phyloP scores from a whole-genome alignment of 176 grass and related monocot species.

The Eragrostis nindensis region DNA sequence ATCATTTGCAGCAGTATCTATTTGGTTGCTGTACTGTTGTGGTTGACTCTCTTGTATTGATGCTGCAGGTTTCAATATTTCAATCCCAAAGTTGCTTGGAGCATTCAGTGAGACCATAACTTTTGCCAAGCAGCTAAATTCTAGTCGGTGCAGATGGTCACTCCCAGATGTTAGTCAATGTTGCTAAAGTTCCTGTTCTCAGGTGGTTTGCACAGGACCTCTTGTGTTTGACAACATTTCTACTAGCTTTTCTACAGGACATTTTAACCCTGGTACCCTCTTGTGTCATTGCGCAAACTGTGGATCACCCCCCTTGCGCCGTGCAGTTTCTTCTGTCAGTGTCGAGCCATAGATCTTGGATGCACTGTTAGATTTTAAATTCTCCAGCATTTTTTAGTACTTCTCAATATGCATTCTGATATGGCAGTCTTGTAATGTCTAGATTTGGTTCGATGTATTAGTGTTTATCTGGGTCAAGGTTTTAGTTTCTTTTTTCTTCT shows the following conservation, averaged over 20 bases:
- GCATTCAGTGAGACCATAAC: not conserved
- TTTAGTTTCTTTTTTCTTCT: not conserved
- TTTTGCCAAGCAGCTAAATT: too few species aligned
- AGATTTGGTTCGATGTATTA: slow-evolving; percentile 6
- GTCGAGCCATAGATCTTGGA: slow-evolving; percentile 16
- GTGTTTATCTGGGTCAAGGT: not conserved
- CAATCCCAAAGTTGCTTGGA: slow-evolving; percentile 14
- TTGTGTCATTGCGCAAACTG: slow-evolving; percentile 15
- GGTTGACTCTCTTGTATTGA: slow-evolving; percentile 17
- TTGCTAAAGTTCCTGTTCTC: not conserved
- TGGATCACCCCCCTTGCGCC: not conserved
- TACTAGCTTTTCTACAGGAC: slow-evolving; percentile 44
- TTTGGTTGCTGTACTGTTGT: not conserved
- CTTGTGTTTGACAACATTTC: slow-evolving; percentile 7
- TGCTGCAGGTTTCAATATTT: slow-evolving; percentile 34
- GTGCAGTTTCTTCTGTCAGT: not conserved
- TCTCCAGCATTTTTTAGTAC: slow-evolving; percentile 18
- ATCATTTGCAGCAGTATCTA: slow-evolving; percentile 5
- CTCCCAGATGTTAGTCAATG: slow-evolving; percentile 3
- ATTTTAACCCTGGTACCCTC: slow-evolving; percentile 48
- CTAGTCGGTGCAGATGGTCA: not conserved
- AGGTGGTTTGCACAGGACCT: not conserved
- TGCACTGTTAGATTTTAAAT: not conserved
- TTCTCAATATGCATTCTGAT: not conserved
- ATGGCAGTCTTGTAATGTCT: slow-evolving; percentile 24